Evolutionary conservation across 345 rosid species (phyloP), one percentile per base, ranked within the genome.

Genomic region (Microthlaspi erraticum): DNA sequence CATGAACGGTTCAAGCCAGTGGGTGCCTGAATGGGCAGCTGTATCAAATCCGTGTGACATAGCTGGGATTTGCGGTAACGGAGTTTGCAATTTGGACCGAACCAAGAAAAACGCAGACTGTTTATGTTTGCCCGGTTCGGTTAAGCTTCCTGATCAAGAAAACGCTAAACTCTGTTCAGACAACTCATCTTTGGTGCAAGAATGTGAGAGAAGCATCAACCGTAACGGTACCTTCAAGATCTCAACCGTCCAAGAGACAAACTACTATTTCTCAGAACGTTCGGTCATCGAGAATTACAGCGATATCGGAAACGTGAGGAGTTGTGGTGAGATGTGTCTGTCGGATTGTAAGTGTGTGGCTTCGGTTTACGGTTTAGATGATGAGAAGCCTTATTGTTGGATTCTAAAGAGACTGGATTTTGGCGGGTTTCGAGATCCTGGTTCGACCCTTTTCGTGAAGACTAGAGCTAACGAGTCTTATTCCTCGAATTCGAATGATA

Each of bases 1-100:
- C 58, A 79, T 87, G 23, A 93, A 90, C 39, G 94, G 92, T 2
- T 86, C 94, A 1, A 83, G 86, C 50, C 94, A 83, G 55, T 93
- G 96, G 96, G 90, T 91, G 0, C 74, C 96, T 2, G 92, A 91
- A 32, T 88, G 96, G 97, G 96, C 98, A 43, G 97, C 96, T 10
- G 88, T 86, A 7, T 88, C 97, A 37, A 93, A 93, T 26, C 97
- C 98, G 0, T 93, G 98, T 56, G 87, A 82, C 44, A 85, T 91
- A 49, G 87, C 98, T 2, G 98, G 98, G 3, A 81, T 85, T 6
- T 93, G 98, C 37, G 94, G 97, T 3, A 86, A 86, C 37, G 98
- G 97, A 41, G 79, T 93, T 6, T 93, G 98, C 70, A 86, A 72
- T 49, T 71, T 91, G 76, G 88, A 80, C 60, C 63, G 86, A 61